Base-by-base conservation (phyloP, 1,139 yeast genomes). In the Candida sanyaensis region DNA sequence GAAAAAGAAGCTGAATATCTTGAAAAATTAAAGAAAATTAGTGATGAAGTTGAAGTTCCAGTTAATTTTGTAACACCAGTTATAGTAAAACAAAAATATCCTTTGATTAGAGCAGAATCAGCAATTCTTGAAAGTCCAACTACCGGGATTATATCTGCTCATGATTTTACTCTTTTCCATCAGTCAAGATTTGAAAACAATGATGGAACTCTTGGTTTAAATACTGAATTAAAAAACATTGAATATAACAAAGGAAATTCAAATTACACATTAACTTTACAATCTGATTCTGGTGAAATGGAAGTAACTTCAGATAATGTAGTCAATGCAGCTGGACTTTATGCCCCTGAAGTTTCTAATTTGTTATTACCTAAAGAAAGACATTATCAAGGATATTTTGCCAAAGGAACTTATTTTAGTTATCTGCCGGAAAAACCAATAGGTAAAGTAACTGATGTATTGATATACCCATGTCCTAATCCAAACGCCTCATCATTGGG, bases 121-220 rank as follows among this genome's bases (percentile, higher is more conserved):
- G 93, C 88, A 0, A 79, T 83, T 2, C 69, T 91, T 38, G 78
- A 78, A 50, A 86, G 96, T n/a, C 93, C 96, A 1, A 76, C 92
- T 0, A 86, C 96, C 0, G 97, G 97, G 0, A 91, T 91, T 38
- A 68, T 90, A 2, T 84, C 91, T 12, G 90, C 95, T 0, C 96
- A 91, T 64, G 86, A 88, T 12, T 73, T 84, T 48, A 80, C 86
- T 73, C 73, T 76, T 29, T 89, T 76, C 62, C 73, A 80, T 46
- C 78, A 79, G 52, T 77, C 86, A 0, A 66, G 70, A 37, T 75
- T 87, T 46, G 77, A 73, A 37, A 71, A 77, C 50, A 63, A 69
- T 41, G 88, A 81, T 2, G 92, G 88, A 0, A 90, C 87, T 10
- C 55, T 86, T 6, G 89, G 88, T 0, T 59, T 83, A 6, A 82